Evolutionary conservation across 2,329 filamentous ascomycete genomes (phyloP).

Genomic region (Cladophialophora immunda): DNA sequence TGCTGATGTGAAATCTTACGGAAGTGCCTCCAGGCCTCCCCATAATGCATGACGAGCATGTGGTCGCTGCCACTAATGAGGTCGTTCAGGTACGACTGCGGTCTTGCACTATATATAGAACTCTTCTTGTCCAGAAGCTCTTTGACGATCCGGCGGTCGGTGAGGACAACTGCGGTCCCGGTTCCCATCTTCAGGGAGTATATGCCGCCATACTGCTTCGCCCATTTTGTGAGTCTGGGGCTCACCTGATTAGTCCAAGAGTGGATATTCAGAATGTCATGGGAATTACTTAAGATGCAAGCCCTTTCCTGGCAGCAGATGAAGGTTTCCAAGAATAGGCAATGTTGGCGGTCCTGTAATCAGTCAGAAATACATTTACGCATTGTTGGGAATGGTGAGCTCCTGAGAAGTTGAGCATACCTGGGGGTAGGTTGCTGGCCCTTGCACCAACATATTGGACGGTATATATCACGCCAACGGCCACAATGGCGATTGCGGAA

Average conservation of each 20-base stretch:
- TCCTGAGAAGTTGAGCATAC: neutral
- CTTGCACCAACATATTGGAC: neutral
- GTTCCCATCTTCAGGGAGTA: conserved; percentile 54
- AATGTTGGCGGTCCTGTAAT: conserved; percentile 50
- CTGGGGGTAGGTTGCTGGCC: neutral
- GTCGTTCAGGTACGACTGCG: conserved; percentile 52
- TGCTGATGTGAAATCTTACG: conserved; percentile 56
- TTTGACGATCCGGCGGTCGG: conserved; percentile 51
- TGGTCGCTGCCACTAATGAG: conserved; percentile 59
- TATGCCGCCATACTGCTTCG: conserved; percentile 53
- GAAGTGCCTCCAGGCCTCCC: conserved; percentile 54
- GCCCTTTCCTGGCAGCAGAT: conserved; percentile 45
- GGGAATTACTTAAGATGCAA: conserved; percentile 42
- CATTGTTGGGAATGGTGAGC: too few relatives aligned
- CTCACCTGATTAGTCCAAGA: conserved; percentile 46
- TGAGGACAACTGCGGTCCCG: conserved; percentile 53
- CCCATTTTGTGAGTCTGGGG: conserved; percentile 51
- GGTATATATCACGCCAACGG: neutral
- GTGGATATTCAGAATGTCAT: neutral
- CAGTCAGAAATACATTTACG: too few relatives aligned
- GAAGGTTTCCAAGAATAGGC: conserved; percentile 59
- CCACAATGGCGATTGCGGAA: conserved; percentile 43
- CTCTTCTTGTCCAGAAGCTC: conserved; percentile 57
- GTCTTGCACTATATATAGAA: conserved; percentile 54
- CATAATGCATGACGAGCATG: conserved; percentile 58